Base-by-base conservation (phyloP, 805 yeast genomes). In the Sugiyamaella floridensis region DNA sequence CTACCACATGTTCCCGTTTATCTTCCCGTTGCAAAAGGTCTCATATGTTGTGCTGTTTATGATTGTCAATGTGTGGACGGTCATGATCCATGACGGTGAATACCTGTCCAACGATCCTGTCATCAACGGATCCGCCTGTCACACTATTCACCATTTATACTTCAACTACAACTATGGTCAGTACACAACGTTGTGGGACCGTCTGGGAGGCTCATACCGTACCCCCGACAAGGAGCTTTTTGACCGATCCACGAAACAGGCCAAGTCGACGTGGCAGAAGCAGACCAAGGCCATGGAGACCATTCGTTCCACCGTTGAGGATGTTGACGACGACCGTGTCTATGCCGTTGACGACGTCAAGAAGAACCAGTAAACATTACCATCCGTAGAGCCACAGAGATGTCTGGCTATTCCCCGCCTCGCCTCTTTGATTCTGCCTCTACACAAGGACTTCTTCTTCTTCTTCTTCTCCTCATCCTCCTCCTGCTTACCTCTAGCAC, bases 111-210 rank as follows among this genome's bases (percentile, higher is more conserved):
- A 88, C 69, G 95, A 89, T 68, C 96, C 97, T 6, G 79, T 89
- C 54, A 85, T 93, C 60, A 93, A 93, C 71, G 99, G 99, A 63
- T 90, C 98, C 15, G 99, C 99, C 5, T 92, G 98, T 71, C 99
- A 93, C 74, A 90, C 99, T 1, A 83, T 92, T 47, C 99, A 93
- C 71, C 99, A 93, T 68, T 73, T 93, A 62, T 93, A 93, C 73
- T 93, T 93, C 81, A 92, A 92, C 77, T 93, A 93, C 74, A 93
- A 93, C 76, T 93, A 90, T 67, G 99, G 99, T 41, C 99, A 93
- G 73, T 93, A 92, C 75, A 90, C 98, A 46, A 93, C 99, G 15
- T 75, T 93, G 59, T 93, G 99, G 99, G 99, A 93, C 70, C 84
- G 99, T 72, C 72, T 93, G 53, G 98, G 98, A 49, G 86, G 89